Percentiles rank a stretch among this genome's conserved stretches.
Evolutionary conservation across 2,329 filamentous ascomycete species (phyloP).

Genomic region (Cercospora sp.): DNA sequence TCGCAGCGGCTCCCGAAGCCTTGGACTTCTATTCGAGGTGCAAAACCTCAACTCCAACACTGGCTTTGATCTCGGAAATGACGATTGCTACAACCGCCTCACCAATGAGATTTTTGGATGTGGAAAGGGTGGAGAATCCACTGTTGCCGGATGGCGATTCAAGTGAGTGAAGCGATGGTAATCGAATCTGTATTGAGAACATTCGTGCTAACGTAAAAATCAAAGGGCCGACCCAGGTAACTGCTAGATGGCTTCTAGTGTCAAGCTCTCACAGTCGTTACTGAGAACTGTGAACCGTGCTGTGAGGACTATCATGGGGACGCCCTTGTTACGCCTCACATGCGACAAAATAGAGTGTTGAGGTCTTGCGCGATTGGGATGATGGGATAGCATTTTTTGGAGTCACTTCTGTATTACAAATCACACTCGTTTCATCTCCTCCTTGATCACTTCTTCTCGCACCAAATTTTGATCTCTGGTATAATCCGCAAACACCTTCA

Average conservation of each 20-base stretch:
- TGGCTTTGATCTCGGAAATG: conserved; percentile 19
- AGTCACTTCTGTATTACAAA: background rate
- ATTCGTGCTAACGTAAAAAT: background rate
- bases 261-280: background rate
- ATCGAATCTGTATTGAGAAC: background rate
- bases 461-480: background rate
- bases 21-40: conserved; percentile 19
- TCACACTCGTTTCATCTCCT: background rate
- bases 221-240: background rate
- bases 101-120: conserved; percentile 19
- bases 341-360: background rate
- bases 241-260: background rate
- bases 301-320: background rate
- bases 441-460: background rate
- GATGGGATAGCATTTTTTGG: background rate
- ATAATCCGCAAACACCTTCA: background rate
- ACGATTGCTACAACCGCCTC: conserved; percentile 22
- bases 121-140: background rate
- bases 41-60: conserved; percentile 19
- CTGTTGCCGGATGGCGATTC: background rate
- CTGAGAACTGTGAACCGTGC: background rate
- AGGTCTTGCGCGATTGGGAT: background rate
- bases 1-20: conserved; percentile 1
- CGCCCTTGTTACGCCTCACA: background rate
- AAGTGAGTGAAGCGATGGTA: background rate